A percentile compares a stretch with the other conserved stretches of the same genome.
These are phyloP conservation scores for Thozetella sp. DNA, from an alignment of 495 filamentous ascomycete genomes.

Conservation along the genomic window DNA sequence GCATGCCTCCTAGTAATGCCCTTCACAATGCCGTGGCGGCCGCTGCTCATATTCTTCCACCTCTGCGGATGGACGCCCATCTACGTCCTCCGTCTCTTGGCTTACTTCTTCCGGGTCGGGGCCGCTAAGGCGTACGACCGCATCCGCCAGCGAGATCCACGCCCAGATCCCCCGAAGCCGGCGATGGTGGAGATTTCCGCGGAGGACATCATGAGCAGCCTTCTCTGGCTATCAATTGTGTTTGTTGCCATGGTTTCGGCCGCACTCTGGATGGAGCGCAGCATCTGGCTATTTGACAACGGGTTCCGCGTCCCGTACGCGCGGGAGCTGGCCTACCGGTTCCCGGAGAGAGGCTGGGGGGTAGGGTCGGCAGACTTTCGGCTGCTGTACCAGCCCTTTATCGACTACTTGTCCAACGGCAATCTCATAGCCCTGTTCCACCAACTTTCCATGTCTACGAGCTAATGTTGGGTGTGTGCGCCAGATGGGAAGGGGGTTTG, in stretches of 20 bases:
- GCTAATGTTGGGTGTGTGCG: background rate
- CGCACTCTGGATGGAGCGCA: constrained; percentile 16
- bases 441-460: background rate
- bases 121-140: background rate
- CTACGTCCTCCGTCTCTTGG: background rate
- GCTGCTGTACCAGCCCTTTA: constrained; percentile 6
- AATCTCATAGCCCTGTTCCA: background rate
- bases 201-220: constrained; percentile 6
- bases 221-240: background rate
- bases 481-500: background rate
- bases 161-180: too few species aligned
- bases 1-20: background rate
- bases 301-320: constrained; percentile 16
- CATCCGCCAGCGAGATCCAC: too few species aligned
- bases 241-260: constrained; percentile 9
- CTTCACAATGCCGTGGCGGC: background rate
- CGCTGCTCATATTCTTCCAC: background rate
- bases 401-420: background rate
- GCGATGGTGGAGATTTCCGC: background rate
- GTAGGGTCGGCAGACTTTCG: constrained; percentile 13
- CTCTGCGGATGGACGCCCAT: background rate
- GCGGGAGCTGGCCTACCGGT: constrained; percentile 3
- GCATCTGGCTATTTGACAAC: constrained; percentile 15
- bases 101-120: background rate
- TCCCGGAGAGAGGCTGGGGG: constrained; percentile 13